Conservation (phyloP, 495 filamentous ascomycete genomes). For the Collariella sp. region DNA sequence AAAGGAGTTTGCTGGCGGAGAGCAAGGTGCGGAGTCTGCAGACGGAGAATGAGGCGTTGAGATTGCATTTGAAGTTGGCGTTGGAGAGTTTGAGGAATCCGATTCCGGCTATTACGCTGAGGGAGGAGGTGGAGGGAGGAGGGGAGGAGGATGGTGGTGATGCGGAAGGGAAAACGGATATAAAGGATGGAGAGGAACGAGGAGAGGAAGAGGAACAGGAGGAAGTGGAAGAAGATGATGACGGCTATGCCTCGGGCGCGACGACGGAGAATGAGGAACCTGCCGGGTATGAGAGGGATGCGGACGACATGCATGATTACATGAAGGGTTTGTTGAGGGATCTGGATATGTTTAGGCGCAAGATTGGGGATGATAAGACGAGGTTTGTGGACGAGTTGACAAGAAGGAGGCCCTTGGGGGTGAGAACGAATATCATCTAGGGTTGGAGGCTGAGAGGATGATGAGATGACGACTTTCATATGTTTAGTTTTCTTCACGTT, state of each 20-base stretch:
- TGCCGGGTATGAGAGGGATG: slow-evolving; percentile 42
- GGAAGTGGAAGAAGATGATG: slow-evolving; percentile 18
- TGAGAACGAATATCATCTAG: slow-evolving; percentile 17
- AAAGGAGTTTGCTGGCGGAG: slow-evolving; percentile 76
- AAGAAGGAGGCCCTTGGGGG: slow-evolving; percentile 22
- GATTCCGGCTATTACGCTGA: slow-evolving; percentile 49
- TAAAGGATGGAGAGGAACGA: too few relatives aligned
- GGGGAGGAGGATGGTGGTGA: slow-evolving; percentile 14
- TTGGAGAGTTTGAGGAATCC: slow-evolving; percentile 84
- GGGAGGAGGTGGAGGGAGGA: slow-evolving; percentile 14
- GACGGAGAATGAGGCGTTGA: slow-evolving; percentile 81
- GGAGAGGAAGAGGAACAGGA: slow-evolving; percentile 9
- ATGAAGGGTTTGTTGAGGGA: slow-evolving; percentile 69
- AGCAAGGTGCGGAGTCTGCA: slow-evolving; percentile 81
- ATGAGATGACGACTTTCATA: not conserved
- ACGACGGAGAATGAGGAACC: slow-evolving; percentile 16
- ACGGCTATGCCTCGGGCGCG: slow-evolving; percentile 23
- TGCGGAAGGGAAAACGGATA: too few relatives aligned
- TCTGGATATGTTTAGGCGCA: slow-evolving; percentile 70
- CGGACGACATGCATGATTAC: slow-evolving; percentile 55
- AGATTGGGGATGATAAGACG: slow-evolving; percentile 66
- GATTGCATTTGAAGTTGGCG: slow-evolving; percentile 76
- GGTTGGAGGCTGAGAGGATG: not conserved
- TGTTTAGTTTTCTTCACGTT: not conserved
- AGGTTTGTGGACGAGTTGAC: slow-evolving; percentile 38